Base-by-base conservation (phyloP, 805 yeast species). In the Ogataea saltuana region DNA sequence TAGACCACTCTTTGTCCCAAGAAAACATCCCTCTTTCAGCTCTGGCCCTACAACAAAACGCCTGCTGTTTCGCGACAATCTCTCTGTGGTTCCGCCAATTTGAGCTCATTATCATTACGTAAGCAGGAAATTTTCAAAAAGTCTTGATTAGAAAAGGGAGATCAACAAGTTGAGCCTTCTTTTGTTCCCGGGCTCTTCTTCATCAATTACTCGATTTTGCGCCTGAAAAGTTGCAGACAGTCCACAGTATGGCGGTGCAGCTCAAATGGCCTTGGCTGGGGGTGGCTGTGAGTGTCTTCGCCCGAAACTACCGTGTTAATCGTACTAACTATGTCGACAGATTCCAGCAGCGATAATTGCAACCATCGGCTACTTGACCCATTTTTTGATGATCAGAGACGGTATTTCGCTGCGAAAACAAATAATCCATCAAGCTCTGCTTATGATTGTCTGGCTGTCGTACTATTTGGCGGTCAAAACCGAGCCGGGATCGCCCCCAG, bases 401-500 rank as follows among this genome's bases (percentile, higher is more conserved):
- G 11, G 29, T 18, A 33, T n/a, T 7, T 17, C 46, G 15, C 7
- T 19, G 1, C 10, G 4, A 10, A 18, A 30, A 8, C 56, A 48
- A 12, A 8, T 32, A 2, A 7, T 83, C 81, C 85, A 87, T 72
- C 84, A 84, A 65, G 86, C 76, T 67, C 45, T 68, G 66, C 71
- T 91, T 88, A 64, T 72, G 0, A 70, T 81, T 76, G 69, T 83
- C 3, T 88, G 95, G 95, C 26, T 86, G 1, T 78, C 90, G 0
- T 91, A 91, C 58, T 56, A 65, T 35, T 54, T 84, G 20, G 97
- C 97, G 1, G 81, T 89, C 1, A 55, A 53, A 17, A 73, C 68
- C 3, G 65, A 70, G 8, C 90, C 98, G 0, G 97, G 97, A 0
- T 57, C 72, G 0, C 84, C 93, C 0, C 81, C 86, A 0, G 41